Evolutionary conservation across 495 filamentous ascomycete genomes (phyloP).

Genomic region (Peziza echinospora): DNA sequence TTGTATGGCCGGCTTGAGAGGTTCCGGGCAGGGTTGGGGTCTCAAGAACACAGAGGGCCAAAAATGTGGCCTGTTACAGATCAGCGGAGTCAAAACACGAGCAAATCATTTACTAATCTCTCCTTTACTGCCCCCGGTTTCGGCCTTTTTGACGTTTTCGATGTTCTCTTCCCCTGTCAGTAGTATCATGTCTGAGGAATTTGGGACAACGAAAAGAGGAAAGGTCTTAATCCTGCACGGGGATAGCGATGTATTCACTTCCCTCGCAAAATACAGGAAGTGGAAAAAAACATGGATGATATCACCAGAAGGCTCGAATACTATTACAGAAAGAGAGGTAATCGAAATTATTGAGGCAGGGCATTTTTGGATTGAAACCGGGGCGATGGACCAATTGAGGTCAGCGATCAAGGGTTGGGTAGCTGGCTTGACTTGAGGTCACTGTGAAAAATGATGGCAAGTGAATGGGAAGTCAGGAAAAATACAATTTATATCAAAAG

Average conservation of each 20-base stretch:
- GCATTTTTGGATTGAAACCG: conserved; percentile 64
- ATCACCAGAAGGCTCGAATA: not conserved
- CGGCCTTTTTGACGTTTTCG: conserved; percentile 4
- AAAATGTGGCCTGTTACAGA: conserved; percentile 11
- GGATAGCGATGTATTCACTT: conserved; percentile 54
- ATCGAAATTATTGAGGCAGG: conserved; percentile 46
- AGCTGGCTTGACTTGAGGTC: not conserved
- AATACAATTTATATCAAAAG: too few relatives aligned
- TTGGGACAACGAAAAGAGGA: not conserved
- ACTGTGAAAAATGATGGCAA: too few relatives aligned
- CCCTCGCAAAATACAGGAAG: conserved; percentile 38
- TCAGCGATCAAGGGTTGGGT: conserved; percentile 8
- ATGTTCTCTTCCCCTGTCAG: not conserved
- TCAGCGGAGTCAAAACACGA: conserved; percentile 7
- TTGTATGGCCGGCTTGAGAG: conserved; percentile 7
- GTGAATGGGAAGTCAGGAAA: too few relatives aligned
- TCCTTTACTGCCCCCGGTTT: conserved; percentile 31
- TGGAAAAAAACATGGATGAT: conserved; percentile 44
- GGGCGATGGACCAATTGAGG: conserved; percentile 34
- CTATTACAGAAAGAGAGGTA: not conserved
- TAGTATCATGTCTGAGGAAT: not conserved
- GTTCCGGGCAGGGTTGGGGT: conserved; percentile 10
- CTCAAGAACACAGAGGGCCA: conserved; percentile 5
- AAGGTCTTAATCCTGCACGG: conserved; percentile 57
- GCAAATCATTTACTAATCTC: conserved; percentile 62